Conservation (phyloP, 768 basidiomycete species). For the Pleurotus tuber-regium region DNA sequence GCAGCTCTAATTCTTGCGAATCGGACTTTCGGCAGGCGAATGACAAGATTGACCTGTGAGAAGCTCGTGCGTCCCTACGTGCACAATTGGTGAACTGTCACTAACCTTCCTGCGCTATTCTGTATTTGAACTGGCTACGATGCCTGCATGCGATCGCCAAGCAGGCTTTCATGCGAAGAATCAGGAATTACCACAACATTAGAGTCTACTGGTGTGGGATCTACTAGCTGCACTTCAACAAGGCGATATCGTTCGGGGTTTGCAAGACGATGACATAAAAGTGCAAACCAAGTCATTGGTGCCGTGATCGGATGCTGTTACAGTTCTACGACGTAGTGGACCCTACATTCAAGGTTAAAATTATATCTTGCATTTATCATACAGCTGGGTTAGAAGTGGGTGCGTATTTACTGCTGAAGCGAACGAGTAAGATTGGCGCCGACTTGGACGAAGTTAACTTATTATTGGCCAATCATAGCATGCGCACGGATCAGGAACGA, state of each 20-base stretch:
- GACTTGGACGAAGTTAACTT: not conserved
- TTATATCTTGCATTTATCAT: conserved; percentile 1
- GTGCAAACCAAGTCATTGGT: not conserved
- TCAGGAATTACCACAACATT: not conserved
- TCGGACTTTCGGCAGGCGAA: not conserved
- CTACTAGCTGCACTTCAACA: too few relatives aligned
- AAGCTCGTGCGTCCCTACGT: too few relatives aligned
- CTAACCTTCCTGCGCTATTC: too few relatives aligned
- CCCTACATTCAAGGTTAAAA: conserved; percentile 6
- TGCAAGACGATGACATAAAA: conserved; percentile 5
- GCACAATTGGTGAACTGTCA: too few relatives aligned
- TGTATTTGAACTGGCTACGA: too few relatives aligned
- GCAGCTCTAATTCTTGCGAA: not conserved
- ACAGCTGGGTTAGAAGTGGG: not conserved
- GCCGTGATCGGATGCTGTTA: conserved; percentile 5
- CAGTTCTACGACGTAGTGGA: conserved; percentile 7
- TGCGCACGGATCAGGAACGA: conserved; percentile 1
- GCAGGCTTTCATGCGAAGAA: not conserved
- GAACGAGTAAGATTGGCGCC: not conserved
- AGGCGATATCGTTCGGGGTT: too few relatives aligned
- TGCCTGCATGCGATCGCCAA: not conserved
- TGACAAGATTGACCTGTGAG: too few relatives aligned
- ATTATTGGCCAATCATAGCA: not conserved
- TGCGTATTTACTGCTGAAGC: not conserved
- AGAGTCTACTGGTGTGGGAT: too few relatives aligned